These are phyloP conservation scores for Candida corydali DNA, from an alignment of 805 yeast genomes.

Conservation along the genomic window DNA sequence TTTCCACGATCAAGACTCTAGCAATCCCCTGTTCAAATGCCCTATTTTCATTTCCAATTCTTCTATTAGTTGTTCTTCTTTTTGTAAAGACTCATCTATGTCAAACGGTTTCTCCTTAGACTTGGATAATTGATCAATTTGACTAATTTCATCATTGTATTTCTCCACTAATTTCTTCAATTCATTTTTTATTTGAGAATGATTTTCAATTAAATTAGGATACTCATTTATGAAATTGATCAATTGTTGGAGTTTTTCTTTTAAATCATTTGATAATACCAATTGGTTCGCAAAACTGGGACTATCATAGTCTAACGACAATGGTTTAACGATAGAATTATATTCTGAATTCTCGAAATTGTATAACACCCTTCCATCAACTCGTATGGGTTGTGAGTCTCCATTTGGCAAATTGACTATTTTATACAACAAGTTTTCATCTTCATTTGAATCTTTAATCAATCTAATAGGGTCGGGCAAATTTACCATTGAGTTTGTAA, in stretches of 20 bases:
- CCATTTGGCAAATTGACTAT: slow-evolving; percentile 22
- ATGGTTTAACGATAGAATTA: slow-evolving; percentile 1
- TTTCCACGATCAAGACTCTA: too few relatives aligned
- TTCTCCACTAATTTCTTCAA: slow-evolving; percentile 24
- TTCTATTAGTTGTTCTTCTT: slow-evolving; percentile 45
- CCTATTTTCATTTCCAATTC: slow-evolving; percentile 28
- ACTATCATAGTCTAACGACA: not conserved
- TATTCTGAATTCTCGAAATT: not conserved
- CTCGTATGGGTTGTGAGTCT: slow-evolving; percentile 34
- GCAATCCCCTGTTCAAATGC: slow-evolving; percentile 2
- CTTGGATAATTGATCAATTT: slow-evolving; percentile 1
- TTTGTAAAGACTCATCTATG: slow-evolving; percentile 36
- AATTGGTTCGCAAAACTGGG: not conserved
- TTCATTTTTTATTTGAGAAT: slow-evolving; percentile 12
- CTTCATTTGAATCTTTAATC: slow-evolving; percentile 54
- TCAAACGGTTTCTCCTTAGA: slow-evolving; percentile 10
- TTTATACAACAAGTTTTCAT: slow-evolving; percentile 49
- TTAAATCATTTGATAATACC: not conserved
- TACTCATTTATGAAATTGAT: slow-evolving; percentile 26
- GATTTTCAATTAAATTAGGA: slow-evolving; percentile 21
- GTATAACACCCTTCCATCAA: slow-evolving; percentile 44
- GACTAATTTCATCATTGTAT: slow-evolving; percentile 2
- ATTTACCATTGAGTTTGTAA: slow-evolving; percentile 57
- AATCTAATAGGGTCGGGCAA: slow-evolving; percentile 51
- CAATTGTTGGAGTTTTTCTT: slow-evolving; percentile 2